These are phyloP conservation scores for Avicennia marina DNA, from an alignment of 257 asterid genomes.

Conservation along the genomic window DNA sequence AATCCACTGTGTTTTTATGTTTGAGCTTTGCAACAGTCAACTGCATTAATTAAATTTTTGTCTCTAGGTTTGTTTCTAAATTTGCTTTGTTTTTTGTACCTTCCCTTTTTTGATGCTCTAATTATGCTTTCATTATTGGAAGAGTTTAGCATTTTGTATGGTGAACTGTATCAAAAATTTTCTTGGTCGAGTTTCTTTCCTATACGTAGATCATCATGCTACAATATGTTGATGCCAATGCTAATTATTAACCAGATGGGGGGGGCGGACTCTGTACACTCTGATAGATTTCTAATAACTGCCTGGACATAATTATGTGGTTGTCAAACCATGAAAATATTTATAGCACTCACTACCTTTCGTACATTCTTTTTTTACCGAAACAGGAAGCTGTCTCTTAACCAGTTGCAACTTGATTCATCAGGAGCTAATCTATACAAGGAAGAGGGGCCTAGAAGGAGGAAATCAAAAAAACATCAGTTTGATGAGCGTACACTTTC, in stretches of 20 bases:
- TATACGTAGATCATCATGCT: too few relatives aligned
- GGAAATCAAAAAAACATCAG: slow-evolving; percentile 59
- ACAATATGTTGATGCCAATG: slow-evolving; percentile 5
- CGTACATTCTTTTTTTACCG: slow-evolving; percentile 25
- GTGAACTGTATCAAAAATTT: too few relatives aligned
- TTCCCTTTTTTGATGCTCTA: too few relatives aligned
- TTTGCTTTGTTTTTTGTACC: too few relatives aligned
- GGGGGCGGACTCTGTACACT: neutral
- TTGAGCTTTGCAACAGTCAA: too few relatives aligned
- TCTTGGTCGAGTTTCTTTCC: too few relatives aligned
- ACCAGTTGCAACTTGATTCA: slow-evolving; percentile 58
- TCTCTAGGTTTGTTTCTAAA: too few relatives aligned
- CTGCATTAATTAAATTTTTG: too few relatives aligned
- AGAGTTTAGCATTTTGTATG: too few relatives aligned
- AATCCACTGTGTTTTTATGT: too few relatives aligned
- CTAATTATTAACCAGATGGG: slow-evolving; percentile 1
- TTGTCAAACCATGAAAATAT: slow-evolving; percentile 7
- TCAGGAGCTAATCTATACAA: slow-evolving; percentile 39
- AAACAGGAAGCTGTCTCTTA: slow-evolving; percentile 68
- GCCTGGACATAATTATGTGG: slow-evolving; percentile 8
- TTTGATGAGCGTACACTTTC: slow-evolving; percentile 47
- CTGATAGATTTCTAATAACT: slow-evolving; percentile 8
- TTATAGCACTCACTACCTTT: slow-evolving; percentile 15
- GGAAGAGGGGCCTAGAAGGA: slow-evolving; percentile 66
- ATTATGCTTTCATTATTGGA: too few relatives aligned